phyloP scores from a whole-genome alignment of 352 stramenopile species.

The Globisporangium okanoganense region DNA sequence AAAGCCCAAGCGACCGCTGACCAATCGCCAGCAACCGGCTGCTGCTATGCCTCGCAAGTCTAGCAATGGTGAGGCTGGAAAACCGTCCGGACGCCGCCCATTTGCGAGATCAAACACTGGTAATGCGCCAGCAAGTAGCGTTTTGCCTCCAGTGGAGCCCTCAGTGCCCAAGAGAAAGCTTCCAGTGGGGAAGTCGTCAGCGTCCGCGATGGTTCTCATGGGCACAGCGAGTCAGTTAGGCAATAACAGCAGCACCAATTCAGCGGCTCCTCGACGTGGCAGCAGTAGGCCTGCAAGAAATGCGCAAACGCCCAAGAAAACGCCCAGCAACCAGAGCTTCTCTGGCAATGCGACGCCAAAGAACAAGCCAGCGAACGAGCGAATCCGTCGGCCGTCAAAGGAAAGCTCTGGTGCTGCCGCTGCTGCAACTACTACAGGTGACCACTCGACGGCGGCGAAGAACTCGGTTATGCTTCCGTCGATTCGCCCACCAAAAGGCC shows the following conservation, averaged over 20 bases:
- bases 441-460: neutral
- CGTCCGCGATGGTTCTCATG: constrained; percentile 16
- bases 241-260: neutral
- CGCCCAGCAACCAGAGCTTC: neutral
- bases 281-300: neutral
- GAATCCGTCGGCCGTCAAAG: neutral
- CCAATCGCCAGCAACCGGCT: neutral
- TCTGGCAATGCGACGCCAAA: neutral
- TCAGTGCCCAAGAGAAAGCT: constrained; percentile 8
- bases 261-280: neutral
- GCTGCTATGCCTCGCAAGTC: neutral
- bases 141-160: neutral
- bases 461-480: neutral
- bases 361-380: neutral
- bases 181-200: neutral
- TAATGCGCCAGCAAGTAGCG: neutral
- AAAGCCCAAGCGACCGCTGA: neutral
- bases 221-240: neutral
- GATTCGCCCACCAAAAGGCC: constrained; percentile 2
- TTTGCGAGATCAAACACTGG: neutral
- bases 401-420: neutral
- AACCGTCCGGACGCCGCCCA: neutral
- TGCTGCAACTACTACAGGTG: no score
- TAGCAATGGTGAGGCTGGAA: neutral
- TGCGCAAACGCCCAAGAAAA: neutral